Evolutionary conservation across 148 eudicot species (phyloP).

Genomic region (Rheum nobile): DNA sequence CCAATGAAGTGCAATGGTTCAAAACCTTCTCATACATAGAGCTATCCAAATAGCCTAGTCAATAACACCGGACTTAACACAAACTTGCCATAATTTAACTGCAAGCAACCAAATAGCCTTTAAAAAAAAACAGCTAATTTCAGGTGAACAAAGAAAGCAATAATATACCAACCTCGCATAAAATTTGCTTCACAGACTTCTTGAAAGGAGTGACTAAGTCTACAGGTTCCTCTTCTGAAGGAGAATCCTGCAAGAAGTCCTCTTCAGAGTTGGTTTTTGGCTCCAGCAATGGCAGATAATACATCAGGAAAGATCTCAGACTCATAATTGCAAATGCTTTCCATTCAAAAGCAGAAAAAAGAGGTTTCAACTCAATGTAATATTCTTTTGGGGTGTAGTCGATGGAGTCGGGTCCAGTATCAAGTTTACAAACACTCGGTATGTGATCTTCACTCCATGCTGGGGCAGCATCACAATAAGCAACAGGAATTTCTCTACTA

Average conservation of each 20-base stretch:
- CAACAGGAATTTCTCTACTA: conserved; percentile 27
- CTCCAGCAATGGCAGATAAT: conserved; percentile 77
- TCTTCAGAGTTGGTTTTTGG: conserved; percentile 47
- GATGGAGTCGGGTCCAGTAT: conserved; percentile 34
- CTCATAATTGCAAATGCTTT: conserved; percentile 44
- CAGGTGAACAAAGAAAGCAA: neutral
- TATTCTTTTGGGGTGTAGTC: conserved; percentile 44
- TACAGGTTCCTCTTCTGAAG: conserved; percentile 23
- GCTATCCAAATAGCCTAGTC: neutral
- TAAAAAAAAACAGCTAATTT: neutral
- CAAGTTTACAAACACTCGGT: conserved; percentile 28
- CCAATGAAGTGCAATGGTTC: neutral
- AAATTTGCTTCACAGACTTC: conserved; percentile 67
- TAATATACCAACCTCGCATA: conserved; percentile 56
- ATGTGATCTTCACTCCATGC: conserved; percentile 43
- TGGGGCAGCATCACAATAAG: conserved; percentile 69
- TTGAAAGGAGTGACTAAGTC: conserved; percentile 81
- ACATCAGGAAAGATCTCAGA: conserved; percentile 71
- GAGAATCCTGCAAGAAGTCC: conserved; percentile 45
- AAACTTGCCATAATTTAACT: neutral
- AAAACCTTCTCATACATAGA: neutral
- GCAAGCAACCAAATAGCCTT: neutral
- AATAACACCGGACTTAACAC: neutral
- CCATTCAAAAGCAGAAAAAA: conserved; percentile 71
- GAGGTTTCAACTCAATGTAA: conserved; percentile 46